Percentiles rank a stretch among this genome's conserved stretches.
These are phyloP conservation scores for Talaromyces sp. DNA, from an alignment of 2,329 filamentous ascomycete species.

Conservation along the genomic window DNA sequence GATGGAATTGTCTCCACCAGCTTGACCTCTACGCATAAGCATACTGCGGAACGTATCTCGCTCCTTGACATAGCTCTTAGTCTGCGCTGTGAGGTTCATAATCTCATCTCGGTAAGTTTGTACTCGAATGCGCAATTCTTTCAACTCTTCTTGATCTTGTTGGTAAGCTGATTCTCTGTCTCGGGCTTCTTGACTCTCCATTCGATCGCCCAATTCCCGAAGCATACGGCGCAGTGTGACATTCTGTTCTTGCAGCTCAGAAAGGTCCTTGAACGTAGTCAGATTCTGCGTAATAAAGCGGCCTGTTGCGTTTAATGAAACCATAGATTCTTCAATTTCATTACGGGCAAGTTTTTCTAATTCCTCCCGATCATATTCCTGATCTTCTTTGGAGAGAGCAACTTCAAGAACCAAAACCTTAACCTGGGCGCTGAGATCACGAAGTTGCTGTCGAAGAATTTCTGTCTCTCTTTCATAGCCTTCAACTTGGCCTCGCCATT, in stretches of 20 bases:
- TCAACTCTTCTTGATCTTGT: conserved; percentile 65
- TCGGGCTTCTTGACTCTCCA: conserved; percentile 85
- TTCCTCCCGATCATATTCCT: conserved; percentile 70
- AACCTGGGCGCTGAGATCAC: conserved; percentile 84
- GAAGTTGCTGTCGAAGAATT: conserved; percentile 79
- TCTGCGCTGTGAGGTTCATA: conserved; percentile 73
- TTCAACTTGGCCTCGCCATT: conserved; percentile 69
- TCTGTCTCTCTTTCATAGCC: conserved; percentile 63
- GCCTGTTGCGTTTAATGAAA: conserved; percentile 78
- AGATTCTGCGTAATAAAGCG: conserved; percentile 84
- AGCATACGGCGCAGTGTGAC: conserved; percentile 77
- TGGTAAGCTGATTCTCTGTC: conserved; percentile 54
- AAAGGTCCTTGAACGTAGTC: conserved; percentile 82
- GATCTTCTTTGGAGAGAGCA: conserved; percentile 71
- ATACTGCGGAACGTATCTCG: conserved; percentile 97
- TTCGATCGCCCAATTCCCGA: conserved; percentile 77
- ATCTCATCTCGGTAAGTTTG: conserved; percentile 81
- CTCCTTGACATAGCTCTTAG: conserved; percentile 91
- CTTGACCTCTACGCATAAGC: conserved; percentile 71
- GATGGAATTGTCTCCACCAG: conserved; percentile 56
- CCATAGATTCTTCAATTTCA: conserved; percentile 67
- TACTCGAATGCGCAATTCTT: conserved; percentile 67
- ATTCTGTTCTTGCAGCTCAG: conserved; percentile 84
- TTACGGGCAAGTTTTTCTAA: conserved; percentile 75
- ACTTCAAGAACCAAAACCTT: conserved; percentile 87